Conservation (phyloP, 164 flowering plant species). For the Paratinospora sagittata region DNA sequence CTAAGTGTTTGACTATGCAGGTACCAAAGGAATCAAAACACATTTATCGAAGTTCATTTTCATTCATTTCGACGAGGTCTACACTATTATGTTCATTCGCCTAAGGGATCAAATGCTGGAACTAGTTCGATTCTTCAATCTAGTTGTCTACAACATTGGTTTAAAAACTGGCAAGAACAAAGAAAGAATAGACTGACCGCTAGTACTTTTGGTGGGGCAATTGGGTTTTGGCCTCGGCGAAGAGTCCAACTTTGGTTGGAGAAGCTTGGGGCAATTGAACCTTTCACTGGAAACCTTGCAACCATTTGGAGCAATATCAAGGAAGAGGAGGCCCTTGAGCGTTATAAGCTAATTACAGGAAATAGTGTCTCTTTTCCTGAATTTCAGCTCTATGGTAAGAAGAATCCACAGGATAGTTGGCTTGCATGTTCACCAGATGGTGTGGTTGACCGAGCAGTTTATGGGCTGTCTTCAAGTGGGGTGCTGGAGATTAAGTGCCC, state of each 20-base stretch:
- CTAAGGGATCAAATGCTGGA: slow-evolving; percentile 9
- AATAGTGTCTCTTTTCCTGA: slow-evolving; percentile 34
- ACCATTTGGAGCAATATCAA: slow-evolving; percentile 54
- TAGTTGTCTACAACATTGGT: slow-evolving; percentile 43
- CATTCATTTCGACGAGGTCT: slow-evolving; percentile 8
- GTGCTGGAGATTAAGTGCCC: slow-evolving; percentile 68
- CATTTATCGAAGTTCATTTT: not conserved
- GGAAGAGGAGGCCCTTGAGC: slow-evolving; percentile 58
- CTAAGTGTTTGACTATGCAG: not conserved
- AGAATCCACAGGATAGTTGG: slow-evolving; percentile 39
- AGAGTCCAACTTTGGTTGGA: slow-evolving; percentile 65
- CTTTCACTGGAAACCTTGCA: slow-evolving; percentile 48
- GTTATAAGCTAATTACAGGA: slow-evolving; percentile 54
- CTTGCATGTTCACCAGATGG: slow-evolving; percentile 77
- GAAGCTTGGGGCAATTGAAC: slow-evolving; percentile 49
- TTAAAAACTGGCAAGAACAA: slow-evolving; percentile 61
- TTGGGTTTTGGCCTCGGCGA: slow-evolving; percentile 55
- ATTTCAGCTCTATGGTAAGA: slow-evolving; percentile 37
- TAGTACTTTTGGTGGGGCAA: slow-evolving; percentile 56
- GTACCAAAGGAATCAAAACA: not conserved
- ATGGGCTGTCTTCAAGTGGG: slow-evolving; percentile 43
- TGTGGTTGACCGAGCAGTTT: slow-evolving; percentile 22
- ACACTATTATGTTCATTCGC: not conserved
- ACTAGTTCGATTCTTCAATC: slow-evolving; percentile 28
- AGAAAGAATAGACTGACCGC: slow-evolving; percentile 59